Conservation (phyloP, 352 stramenopile species). For the Phytopythium helicoides region DNA sequence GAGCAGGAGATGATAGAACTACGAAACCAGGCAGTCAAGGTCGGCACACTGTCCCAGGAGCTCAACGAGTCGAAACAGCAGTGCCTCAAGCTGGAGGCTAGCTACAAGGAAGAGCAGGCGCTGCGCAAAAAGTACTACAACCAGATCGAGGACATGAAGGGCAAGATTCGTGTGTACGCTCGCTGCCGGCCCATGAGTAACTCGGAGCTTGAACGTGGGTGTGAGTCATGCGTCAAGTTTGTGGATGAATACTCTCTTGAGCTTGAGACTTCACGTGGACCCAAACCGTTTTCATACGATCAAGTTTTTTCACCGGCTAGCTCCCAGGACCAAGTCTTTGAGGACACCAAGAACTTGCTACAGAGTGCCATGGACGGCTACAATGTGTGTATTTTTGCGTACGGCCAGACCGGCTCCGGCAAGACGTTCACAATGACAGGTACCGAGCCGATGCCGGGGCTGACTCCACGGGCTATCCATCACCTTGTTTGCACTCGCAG, state of each 20-base stretch:
- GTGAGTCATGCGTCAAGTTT: conserved; percentile 60
- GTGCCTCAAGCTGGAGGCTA: conserved; percentile 56
- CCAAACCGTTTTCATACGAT: conserved; percentile 91
- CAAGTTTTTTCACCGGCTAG: conserved; percentile 81
- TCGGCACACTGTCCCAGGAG: conserved; percentile 42
- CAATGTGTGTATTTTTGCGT: conserved; percentile 94
- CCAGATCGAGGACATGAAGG: conserved; percentile 95
- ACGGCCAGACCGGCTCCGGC: no score
- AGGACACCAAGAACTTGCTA: conserved; percentile 91
- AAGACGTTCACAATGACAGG: conserved; percentile 94
- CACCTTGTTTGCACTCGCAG: conserved; percentile 80
- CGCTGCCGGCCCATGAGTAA: conserved; percentile 89
- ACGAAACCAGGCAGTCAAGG: conserved; percentile 49
- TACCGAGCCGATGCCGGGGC: conserved; percentile 55
- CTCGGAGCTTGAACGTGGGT: conserved; percentile 83
- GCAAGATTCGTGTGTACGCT: conserved; percentile 93
- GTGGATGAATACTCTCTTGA: conserved; percentile 86
- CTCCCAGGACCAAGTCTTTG: conserved; percentile 87
- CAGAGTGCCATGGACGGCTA: conserved; percentile 90
- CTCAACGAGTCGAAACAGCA: conserved; percentile 30
- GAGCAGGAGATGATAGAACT: conserved; percentile 56
- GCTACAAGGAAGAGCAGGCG: conserved; percentile 86
- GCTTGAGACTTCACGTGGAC: conserved; percentile 68
- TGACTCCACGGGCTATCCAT: conserved; percentile 87
- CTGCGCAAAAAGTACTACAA: conserved; percentile 96